phyloP scores from a whole-genome alignment of 106 monocot species.

The Vanilla planifolia region DNA sequence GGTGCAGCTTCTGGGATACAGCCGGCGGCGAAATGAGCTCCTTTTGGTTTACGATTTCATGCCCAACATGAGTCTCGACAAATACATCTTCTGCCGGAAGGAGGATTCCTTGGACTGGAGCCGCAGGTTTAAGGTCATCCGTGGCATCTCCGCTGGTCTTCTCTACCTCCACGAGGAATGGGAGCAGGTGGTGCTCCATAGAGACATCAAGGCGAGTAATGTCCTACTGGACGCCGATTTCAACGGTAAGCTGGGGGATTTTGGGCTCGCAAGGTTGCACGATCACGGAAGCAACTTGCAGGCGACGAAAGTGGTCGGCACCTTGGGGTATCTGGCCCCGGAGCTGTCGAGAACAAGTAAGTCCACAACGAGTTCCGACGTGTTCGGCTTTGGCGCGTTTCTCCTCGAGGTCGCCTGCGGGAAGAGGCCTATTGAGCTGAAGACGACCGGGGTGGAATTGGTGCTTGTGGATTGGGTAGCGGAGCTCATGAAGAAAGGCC shows the following conservation, averaged over 20 bases:
- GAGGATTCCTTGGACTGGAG: slow-evolving; percentile 7
- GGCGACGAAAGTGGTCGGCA: slow-evolving; percentile 19
- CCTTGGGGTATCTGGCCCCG: slow-evolving; percentile 16
- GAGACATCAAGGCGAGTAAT: slow-evolving; percentile 47
- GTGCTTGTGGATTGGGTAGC: slow-evolving; percentile 18
- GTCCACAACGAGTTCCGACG: slow-evolving; percentile 13
- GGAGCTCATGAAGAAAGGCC: slow-evolving; percentile 10
- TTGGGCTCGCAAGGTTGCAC: slow-evolving; percentile 18
- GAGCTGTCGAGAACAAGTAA: slow-evolving; percentile 18
- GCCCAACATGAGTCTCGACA: slow-evolving; percentile 23
- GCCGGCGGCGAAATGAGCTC: slow-evolving; percentile 16
- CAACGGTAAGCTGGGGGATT: slow-evolving; percentile 20
- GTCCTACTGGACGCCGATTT: slow-evolving; percentile 16
- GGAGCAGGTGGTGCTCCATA: slow-evolving; percentile 30
- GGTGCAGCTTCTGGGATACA: slow-evolving; percentile 25
- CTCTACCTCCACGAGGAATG: slow-evolving; percentile 23
- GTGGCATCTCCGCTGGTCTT: slow-evolving; percentile 16
- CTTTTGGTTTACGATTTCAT: slow-evolving; percentile 22
- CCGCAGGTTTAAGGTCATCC: slow-evolving; percentile 16
- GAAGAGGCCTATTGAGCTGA: slow-evolving; percentile 16
- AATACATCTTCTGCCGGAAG: slow-evolving; percentile 4
- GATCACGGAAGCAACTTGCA: slow-evolving; percentile 21
- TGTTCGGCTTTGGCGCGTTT: slow-evolving; percentile 19
- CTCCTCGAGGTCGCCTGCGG: slow-evolving; percentile 23
- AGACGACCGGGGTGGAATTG: background rate